phyloP scores from a whole-genome alignment of 805 yeast genomes.

The Myxozyma mucilagina region DNA sequence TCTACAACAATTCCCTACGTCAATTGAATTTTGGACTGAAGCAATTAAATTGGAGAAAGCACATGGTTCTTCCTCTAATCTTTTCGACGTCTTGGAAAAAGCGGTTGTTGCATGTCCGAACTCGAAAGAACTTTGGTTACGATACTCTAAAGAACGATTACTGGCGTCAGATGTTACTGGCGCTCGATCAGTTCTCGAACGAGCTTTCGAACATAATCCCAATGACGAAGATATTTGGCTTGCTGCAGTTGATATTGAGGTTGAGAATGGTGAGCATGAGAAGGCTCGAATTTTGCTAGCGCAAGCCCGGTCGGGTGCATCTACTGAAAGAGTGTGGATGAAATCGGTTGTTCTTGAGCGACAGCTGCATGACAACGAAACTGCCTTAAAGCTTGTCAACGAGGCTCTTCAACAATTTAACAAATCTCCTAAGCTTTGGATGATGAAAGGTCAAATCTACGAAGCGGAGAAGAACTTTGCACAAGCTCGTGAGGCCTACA shows the following conservation, averaged over 20 bases:
- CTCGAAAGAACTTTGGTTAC: conserved; percentile 55
- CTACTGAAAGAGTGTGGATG: conserved; percentile 58
- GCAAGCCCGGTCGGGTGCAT: conserved; percentile 44
- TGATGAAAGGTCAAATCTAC: conserved; percentile 64
- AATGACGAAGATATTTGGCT: conserved; percentile 61
- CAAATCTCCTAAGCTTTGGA: conserved; percentile 51
- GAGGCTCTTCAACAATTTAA: conserved; percentile 55
- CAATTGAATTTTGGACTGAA: conserved; percentile 35
- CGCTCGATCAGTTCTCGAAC: conserved; percentile 56
- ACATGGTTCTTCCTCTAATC: conserved; percentile 36
- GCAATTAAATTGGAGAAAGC: conserved; percentile 37
- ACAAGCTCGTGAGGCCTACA: conserved; percentile 51
- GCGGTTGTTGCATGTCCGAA: conserved; percentile 55
- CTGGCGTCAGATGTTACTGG: conserved; percentile 48
- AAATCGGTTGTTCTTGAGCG: conserved; percentile 59
- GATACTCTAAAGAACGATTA: conserved; percentile 65
- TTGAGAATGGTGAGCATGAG: conserved; percentile 43
- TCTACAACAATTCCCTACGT: conserved; percentile 50
- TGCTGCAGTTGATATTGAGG: conserved; percentile 69
- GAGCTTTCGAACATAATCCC: conserved; percentile 50
- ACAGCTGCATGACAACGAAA: conserved; percentile 40
- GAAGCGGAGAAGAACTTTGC: conserved; percentile 39
- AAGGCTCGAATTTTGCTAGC: conserved; percentile 45
- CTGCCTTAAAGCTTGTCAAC: conserved; percentile 47
- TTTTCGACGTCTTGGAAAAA: conserved; percentile 52